Base-by-base conservation (phyloP, 2,329 filamentous ascomycete species). In the Emergomyces africanus region DNA sequence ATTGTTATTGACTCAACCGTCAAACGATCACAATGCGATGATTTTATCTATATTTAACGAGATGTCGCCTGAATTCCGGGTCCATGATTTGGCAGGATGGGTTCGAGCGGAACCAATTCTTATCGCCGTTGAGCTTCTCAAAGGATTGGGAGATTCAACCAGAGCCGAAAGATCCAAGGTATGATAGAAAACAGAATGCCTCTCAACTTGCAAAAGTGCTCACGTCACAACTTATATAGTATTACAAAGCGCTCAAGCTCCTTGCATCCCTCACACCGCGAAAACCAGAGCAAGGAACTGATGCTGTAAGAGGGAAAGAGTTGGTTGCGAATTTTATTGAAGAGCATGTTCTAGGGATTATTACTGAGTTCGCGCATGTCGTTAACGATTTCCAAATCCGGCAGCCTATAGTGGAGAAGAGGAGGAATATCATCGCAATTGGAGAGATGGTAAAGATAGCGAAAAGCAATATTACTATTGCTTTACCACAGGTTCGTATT, bases 401-500 rank as follows among this genome's bases (percentile, higher is more conserved):
- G 60, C 81, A 83, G 59, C 81, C 73, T 63, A 77, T 74, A 66
- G 81, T 69, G 67, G 90, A 96, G 69, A 89, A 90, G 66, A 83
- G 83, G 59, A 82, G 87, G 60, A 90, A 86, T 65, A 83, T 99
- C 9, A 83, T 83, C 63, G 91, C 89, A 5, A 87, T 99, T 69
- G 88, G 90, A 65, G 89, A 95, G 69, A 88, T 99, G 82, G 87
- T 96, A 55, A 83, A 79, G 58, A 78, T 95, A 54, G 88, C 89
- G 50, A 86, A 84, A 66, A 79, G 79, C 2, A 85, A 88, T 67
- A 83, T 91, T 37, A 86, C 84, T 61, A 84, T 87, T 65, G 94
- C 89, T 55, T 79, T 96, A 46, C 92, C 94, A 25, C 92, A 96
- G 77, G 88, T 90, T 72, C 65, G 79, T 72, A 57, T 50, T 28